Evolutionary conservation across 164 flowering plant species (phyloP).

Genomic region (Vitis rupestris): DNA sequence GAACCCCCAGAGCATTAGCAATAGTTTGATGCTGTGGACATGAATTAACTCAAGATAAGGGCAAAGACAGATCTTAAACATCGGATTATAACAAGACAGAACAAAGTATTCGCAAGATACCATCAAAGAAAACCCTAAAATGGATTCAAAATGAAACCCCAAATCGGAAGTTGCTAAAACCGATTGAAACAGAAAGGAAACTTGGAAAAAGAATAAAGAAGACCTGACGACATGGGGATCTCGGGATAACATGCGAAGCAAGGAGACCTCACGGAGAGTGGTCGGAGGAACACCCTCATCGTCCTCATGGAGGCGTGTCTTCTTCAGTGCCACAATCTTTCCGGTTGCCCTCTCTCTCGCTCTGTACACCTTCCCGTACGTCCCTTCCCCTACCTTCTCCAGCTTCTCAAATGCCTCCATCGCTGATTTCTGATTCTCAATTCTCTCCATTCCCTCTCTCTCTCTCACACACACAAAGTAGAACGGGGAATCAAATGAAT

Average conservation of each 20-base stretch:
- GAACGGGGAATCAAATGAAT: background rate
- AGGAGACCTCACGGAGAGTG: conserved; percentile 87
- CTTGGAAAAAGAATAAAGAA: background rate
- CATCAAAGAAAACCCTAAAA: background rate
- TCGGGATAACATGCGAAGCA: conserved; percentile 80
- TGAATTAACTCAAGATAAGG: too few species aligned
- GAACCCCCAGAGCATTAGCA: too few species aligned
- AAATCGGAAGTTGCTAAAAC: too few species aligned
- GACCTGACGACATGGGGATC: conserved; percentile 91
- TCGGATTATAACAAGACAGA: too few species aligned
- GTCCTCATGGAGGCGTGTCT: conserved; percentile 88
- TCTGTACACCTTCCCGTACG: conserved; percentile 93
- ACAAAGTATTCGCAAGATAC: too few species aligned
- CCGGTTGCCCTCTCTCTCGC: conserved; percentile 85
- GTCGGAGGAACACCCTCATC: conserved; percentile 97
- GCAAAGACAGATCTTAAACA: too few species aligned
- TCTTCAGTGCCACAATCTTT: conserved; percentile 91
- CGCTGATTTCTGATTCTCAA: conserved; percentile 26
- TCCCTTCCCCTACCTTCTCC: conserved; percentile 98
- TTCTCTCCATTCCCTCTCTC: conserved; percentile 22
- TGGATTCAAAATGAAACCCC: too few species aligned
- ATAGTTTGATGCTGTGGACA: too few species aligned
- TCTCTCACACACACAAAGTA: background rate
- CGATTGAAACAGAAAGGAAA: background rate
- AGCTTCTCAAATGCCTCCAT: conserved; percentile 95